Evolutionary conservation across 2,329 filamentous ascomycete species (phyloP).

Genomic region (Trichophyton rubrum): DNA sequence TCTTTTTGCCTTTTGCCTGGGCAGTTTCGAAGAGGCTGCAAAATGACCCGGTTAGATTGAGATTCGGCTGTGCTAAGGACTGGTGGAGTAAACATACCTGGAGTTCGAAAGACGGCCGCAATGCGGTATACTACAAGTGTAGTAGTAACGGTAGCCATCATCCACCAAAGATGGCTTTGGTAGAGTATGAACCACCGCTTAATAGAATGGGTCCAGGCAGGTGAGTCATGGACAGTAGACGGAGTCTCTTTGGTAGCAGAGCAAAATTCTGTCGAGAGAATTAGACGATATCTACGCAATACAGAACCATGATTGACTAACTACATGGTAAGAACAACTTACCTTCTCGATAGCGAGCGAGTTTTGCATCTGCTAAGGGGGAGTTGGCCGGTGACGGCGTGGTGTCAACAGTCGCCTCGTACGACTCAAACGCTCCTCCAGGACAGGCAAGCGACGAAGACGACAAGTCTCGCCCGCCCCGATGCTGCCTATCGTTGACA

Average conservation of each 20-base stretch:
- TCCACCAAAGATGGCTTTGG: constrained; percentile 7
- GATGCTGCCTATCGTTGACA: constrained; percentile 38
- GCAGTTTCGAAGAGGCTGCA: neutral
- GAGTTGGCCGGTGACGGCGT: neutral
- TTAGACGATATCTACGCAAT: neutral
- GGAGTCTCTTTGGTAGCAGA: constrained; percentile 9
- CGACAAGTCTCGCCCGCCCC: constrained; percentile 10
- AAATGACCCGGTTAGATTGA: neutral
- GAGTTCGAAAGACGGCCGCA: constrained; percentile 5
- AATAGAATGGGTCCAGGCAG: constrained; percentile 3
- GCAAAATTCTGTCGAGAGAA: constrained; percentile 9
- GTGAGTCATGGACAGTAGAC: neutral
- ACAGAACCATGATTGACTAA: no score
- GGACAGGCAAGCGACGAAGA: neutral
- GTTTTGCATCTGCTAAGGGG: constrained; percentile 11
- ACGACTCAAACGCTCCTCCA: constrained; percentile 7
- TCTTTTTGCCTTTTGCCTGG: constrained; percentile 2
- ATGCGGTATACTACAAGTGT: constrained; percentile 7
- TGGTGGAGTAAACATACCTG: neutral
- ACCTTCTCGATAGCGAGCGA: constrained; percentile 13
- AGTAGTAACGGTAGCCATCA: constrained; percentile 2
- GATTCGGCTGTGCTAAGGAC: no score
- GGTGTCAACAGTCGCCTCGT: constrained; percentile 7
- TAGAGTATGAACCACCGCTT: neutral
- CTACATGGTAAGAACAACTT: neutral